Evolutionary conservation across 1,284 basidiomycete genomes (phyloP).

Genomic region (Rhodotorula mucilaginosa): DNA sequence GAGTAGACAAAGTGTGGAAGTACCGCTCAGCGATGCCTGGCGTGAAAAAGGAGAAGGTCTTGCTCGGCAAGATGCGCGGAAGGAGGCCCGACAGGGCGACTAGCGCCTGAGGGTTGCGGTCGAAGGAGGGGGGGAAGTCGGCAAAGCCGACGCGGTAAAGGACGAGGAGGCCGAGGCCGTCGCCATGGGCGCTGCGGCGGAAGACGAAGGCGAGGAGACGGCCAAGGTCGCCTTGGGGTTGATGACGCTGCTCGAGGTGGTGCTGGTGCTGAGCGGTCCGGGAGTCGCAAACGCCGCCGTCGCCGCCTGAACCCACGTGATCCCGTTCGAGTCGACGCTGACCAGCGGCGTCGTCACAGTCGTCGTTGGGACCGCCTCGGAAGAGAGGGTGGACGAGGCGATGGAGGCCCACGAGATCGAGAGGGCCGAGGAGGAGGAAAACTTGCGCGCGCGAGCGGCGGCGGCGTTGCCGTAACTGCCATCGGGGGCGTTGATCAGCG

Average conservation of each 20-base stretch:
- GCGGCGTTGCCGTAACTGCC: conserved; percentile 5
- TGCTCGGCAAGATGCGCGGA: background rate
- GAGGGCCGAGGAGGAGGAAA: background rate
- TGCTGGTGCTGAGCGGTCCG: background rate
- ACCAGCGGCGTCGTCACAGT: background rate
- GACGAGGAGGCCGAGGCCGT: background rate
- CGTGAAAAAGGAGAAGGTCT: background rate
- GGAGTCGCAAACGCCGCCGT: background rate
- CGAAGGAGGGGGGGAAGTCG: background rate
- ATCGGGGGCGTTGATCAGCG: background rate
- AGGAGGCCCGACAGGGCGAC: too few species aligned
- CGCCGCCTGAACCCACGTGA: background rate
- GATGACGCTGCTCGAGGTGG: too few species aligned
- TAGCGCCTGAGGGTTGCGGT: background rate
- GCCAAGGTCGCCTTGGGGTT: conserved; percentile 1
- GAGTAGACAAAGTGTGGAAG: background rate
- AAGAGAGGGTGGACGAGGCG: background rate
- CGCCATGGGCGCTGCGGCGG: background rate
- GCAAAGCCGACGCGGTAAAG: background rate
- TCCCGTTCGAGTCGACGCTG: background rate
- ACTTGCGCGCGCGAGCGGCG: background rate
- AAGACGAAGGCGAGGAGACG: background rate
- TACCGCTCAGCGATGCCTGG: background rate
- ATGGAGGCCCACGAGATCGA: background rate
- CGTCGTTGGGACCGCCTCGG: background rate